phyloP scores from a whole-genome alignment of 2,329 filamentous ascomycete genomes.

The Fulvia fulva region DNA sequence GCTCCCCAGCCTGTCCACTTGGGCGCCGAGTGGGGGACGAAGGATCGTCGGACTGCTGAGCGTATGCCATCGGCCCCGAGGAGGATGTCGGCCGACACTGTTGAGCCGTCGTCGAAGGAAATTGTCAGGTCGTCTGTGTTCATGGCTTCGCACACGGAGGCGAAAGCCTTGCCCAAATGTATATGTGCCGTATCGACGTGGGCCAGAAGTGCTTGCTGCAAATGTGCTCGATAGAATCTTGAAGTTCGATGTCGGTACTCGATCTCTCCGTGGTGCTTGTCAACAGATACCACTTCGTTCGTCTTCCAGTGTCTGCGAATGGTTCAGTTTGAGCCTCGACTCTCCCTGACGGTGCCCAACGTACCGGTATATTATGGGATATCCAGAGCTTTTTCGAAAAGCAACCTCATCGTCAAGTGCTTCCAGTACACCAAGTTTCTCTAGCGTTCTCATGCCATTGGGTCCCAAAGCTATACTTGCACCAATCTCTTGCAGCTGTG shows the following conservation, averaged over 20 bases:
- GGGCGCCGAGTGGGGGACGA: constrained; percentile 30
- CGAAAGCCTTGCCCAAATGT: constrained; percentile 32
- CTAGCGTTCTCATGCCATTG: constrained; percentile 37
- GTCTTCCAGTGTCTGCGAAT: constrained; percentile 34
- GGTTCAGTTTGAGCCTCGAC: neutral
- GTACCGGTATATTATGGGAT: constrained; percentile 37
- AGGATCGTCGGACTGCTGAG: constrained; percentile 31
- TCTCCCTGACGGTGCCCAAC: neutral
- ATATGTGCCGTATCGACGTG: constrained; percentile 32
- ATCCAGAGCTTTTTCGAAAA: constrained; percentile 31
- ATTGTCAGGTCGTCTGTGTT: constrained; percentile 24
- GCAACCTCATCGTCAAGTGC: constrained; percentile 33
- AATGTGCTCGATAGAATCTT: constrained; percentile 36
- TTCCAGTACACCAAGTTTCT: constrained; percentile 35
- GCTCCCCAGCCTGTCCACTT: constrained; percentile 39
- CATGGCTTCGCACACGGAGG: constrained; percentile 9
- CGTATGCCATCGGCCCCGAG: constrained; percentile 38
- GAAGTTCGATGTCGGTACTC: constrained; percentile 35
- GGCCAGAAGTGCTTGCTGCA: constrained; percentile 34
- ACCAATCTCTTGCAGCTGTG: constrained; percentile 36
- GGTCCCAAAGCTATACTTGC: constrained; percentile 39
- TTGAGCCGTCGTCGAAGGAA: constrained; percentile 32
- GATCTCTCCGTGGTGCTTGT: constrained; percentile 31
- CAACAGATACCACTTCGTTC: constrained; percentile 35
- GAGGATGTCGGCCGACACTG: constrained; percentile 30